phyloP scores from a whole-genome alignment of 1,139 yeast species.

The Starmera stellimalicola region DNA sequence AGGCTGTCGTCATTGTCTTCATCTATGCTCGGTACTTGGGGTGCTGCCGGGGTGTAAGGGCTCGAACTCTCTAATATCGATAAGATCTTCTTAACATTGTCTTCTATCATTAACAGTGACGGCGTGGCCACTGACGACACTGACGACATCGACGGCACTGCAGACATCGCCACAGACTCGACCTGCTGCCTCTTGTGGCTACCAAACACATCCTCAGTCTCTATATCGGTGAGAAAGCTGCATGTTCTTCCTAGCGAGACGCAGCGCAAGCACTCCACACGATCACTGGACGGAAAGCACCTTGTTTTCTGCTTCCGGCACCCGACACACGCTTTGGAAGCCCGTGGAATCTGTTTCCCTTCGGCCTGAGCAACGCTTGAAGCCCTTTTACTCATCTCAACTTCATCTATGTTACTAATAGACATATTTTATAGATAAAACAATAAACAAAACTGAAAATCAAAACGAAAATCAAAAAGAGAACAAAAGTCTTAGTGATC shows the following conservation, averaged over 20 bases:
- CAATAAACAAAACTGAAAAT: no score
- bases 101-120: slow-evolving; percentile 4
- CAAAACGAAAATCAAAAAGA: no score
- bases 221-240: slow-evolving; percentile 12
- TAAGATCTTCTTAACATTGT: slow-evolving; percentile 7
- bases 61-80: slow-evolving; percentile 1
- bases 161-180: no score
- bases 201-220: background rate
- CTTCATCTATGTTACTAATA: no score
- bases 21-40: background rate
- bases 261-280: slow-evolving; percentile 20
- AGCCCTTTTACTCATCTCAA: no score
- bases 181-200: no score
- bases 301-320: slow-evolving; percentile 23
- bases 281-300: slow-evolving; percentile 19
- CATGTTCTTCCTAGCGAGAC: slow-evolving; percentile 20
- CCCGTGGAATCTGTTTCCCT: slow-evolving; percentile 13
- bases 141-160: no score
- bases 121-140: background rate
- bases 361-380: no score
- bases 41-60: background rate
- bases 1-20: no score
- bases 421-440: no score
- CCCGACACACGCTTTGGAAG: slow-evolving; percentile 20
- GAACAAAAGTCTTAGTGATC: no score